Base-by-base conservation (phyloP, 352 stramenopile genomes). In the Phytophthora quininea region DNA sequence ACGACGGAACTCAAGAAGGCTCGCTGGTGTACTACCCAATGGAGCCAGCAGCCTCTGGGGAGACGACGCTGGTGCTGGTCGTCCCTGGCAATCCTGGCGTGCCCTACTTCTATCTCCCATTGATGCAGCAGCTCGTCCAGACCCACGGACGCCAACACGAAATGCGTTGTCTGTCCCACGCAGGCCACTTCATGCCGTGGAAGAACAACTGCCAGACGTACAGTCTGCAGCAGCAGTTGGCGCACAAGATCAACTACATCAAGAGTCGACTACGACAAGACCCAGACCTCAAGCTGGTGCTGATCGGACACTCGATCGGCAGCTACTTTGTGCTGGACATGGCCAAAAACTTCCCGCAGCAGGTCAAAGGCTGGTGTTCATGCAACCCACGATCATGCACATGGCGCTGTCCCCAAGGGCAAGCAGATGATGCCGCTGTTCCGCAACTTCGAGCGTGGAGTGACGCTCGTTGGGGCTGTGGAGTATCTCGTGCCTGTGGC, bases 231-330 rank as follows among this genome's bases (percentile, higher is more conserved):
- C 59, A 92, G 64, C 81, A 92, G 52, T 64, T 86, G 24, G 76
- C 79, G 19, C 77, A 86, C 62, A 92, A 92, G 54, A 48, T 73
- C 6, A 64, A 67, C 30, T 92, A 89, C 58, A 14, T 92, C 5
- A 45, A 58, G 2, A 49, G 79, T 50, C 64, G 81, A 24, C 51
- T 93, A 8, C 61, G 57, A 8, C 40, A 80, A 15, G 79, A 93
- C 58, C 82, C 80, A 24, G 60, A 56, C 11, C 70, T 91, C 32
- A 47, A 66, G 4, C 51, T 90, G 32, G 69, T 91, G 32, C 40
- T 93, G 30, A 79, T 91, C 57, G 80, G 77, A 30, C 85, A 93
- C 61, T 93, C 82, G 5, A 91, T 93, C 42, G 85, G 85, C 31
- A 67, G 69, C 33, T 86, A 80, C 58, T 67, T 93, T 5, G 62